These are phyloP conservation scores for Xylariaceae sp. DNA, from an alignment of 2,329 filamentous ascomycete genomes.

Conservation along the genomic window DNA sequence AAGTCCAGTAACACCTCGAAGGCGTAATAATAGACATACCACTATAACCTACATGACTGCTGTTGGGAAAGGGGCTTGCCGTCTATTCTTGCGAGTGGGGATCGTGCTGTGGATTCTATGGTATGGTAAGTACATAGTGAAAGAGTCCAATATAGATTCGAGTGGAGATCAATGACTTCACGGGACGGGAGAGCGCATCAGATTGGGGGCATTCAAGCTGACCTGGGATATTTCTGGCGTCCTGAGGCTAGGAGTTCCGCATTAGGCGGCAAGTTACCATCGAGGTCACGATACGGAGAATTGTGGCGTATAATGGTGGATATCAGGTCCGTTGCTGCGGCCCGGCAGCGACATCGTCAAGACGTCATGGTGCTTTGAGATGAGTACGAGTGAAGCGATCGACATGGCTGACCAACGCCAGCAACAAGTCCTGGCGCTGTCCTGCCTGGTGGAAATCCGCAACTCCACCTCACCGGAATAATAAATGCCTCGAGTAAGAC, in stretches of 20 bases:
- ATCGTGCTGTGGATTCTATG: constrained; percentile 25
- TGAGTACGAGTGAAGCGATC: neutral
- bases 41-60: neutral
- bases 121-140: too few species aligned
- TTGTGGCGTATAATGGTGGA: neutral
- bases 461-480: neutral
- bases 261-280: constrained; percentile 9
- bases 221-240: constrained; percentile 26
- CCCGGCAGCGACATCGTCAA: neutral
- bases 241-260: constrained; percentile 23
- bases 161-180: constrained; percentile 24
- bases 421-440: neutral
- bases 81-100: constrained; percentile 28
- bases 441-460: neutral
- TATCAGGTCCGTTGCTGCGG: neutral
- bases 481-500: neutral
- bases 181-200: constrained; percentile 26
- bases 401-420: neutral
- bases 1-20: neutral
- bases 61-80: constrained; percentile 21
- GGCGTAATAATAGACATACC: neutral
- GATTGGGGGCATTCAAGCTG: constrained; percentile 6
- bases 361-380: constrained; percentile 10
- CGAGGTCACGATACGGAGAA: constrained; percentile 2
- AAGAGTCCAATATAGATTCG: constrained; percentile 20